A percentile compares a stretch with the other conserved stretches of the same genome.
Evolutionary conservation across 192 early-diverging fungal genomes (phyloP).

Genomic region (Globomyces pollinis-pini): DNA sequence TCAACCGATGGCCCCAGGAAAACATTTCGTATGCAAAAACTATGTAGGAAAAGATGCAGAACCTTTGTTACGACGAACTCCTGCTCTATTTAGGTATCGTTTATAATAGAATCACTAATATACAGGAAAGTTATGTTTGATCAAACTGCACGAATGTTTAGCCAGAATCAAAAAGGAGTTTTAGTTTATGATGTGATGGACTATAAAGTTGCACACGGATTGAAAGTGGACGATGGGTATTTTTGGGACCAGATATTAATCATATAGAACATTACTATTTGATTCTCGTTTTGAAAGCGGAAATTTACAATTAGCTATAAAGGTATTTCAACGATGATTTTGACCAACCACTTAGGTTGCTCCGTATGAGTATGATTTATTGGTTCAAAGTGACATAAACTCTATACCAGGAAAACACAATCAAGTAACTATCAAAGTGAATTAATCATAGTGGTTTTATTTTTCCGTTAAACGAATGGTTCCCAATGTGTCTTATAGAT

Average conservation of each 20-base stretch:
- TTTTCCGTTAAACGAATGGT: conserved; percentile 34
- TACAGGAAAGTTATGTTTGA: conserved; percentile 37
- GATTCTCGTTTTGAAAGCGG: conserved; percentile 51
- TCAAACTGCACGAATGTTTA: conserved; percentile 35
- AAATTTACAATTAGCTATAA: conserved; percentile 47
- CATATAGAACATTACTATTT: conserved; percentile 29
- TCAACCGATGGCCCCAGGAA: conserved; percentile 21
- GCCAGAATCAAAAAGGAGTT: conserved; percentile 14
- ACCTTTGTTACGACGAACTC: conserved; percentile 13
- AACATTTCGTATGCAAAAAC: conserved; percentile 11
- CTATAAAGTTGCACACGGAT: conserved; percentile 10
- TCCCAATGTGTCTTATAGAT: conserved; percentile 28
- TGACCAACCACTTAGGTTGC: too few relatives aligned
- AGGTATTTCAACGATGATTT: too few relatives aligned
- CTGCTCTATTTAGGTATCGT: conserved; percentile 12
- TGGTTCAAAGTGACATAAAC: conserved; percentile 45
- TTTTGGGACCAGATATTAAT: too few relatives aligned
- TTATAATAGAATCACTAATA: background rate
- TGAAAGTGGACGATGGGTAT: background rate
- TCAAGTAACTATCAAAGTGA: conserved; percentile 26
- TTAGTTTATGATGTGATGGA: conserved; percentile 46
- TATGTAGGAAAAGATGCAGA: conserved; percentile 17
- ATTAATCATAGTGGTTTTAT: conserved; percentile 42
- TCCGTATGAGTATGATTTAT: conserved; percentile 38
- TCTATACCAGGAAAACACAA: conserved; percentile 41